phyloP scores from a whole-genome alignment of 768 basidiomycete species.

The Russula vinacea region DNA sequence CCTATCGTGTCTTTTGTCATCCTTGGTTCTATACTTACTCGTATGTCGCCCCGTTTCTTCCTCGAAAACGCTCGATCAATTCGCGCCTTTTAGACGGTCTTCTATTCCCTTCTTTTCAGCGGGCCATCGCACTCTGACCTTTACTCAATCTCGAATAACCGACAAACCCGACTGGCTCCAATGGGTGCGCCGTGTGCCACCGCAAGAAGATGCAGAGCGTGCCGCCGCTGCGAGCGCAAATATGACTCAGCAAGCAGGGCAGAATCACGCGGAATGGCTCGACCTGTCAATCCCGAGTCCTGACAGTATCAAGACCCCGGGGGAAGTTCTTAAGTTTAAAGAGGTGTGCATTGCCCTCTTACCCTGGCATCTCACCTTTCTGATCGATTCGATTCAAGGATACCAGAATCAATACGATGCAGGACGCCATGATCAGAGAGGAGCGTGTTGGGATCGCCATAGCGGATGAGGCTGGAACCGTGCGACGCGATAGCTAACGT shows the following conservation, averaged over 20 bases:
- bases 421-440: neutral
- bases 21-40: constrained; percentile 77
- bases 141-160: neutral
- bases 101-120: constrained; percentile 54
- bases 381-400: constrained; percentile 1
- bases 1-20: constrained; percentile 89
- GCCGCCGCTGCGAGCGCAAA: neutral
- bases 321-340: neutral
- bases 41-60: constrained; percentile 40
- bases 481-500: neutral
- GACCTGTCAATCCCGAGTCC: neutral
- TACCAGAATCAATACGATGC: neutral
- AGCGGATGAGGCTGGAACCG: neutral
- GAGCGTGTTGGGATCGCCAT: neutral
- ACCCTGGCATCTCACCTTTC: neutral
- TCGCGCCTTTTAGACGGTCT: constrained; percentile 39
- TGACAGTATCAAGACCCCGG: neutral
- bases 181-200: constrained; percentile 26
- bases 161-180: constrained; percentile 29
- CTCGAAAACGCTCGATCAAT: neutral
- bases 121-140: constrained; percentile 10
- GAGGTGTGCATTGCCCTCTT: neutral
- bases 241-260: neutral
- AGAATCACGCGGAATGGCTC: neutral
- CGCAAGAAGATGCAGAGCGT: constrained; percentile 2